Conservation (phyloP, 2,329 filamentous ascomycete genomes). For the Trichoderma sp. region DNA sequence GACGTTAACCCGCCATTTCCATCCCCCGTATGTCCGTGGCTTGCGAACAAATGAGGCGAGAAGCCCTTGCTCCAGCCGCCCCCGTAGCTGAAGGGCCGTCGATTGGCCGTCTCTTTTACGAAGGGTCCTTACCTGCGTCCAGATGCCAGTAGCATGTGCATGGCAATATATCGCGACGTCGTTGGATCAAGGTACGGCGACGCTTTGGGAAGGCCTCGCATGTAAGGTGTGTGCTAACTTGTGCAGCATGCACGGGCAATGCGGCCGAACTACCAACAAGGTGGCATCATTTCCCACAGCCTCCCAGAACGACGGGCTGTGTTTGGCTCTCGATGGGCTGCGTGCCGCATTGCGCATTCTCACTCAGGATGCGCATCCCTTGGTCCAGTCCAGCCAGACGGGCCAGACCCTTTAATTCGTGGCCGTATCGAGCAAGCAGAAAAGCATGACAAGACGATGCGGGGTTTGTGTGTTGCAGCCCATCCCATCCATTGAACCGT, state of each 20-base stretch:
- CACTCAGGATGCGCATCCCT: background rate
- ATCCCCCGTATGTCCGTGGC: background rate
- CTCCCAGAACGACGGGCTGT: background rate
- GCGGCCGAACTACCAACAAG: background rate
- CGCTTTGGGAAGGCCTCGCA: constrained; percentile 7
- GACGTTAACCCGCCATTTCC: constrained; percentile 1
- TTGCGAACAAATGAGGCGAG: background rate
- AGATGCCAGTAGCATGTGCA: background rate
- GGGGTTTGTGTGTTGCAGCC: background rate
- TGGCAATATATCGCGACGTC: background rate
- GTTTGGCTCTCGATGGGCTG: background rate
- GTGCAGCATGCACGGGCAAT: background rate
- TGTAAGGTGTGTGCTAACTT: background rate
- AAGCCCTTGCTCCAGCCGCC: background rate
- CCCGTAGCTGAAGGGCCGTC: background rate
- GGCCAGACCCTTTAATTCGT: background rate
- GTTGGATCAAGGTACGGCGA: background rate
- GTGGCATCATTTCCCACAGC: constrained; percentile 10
- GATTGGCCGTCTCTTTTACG: constrained; percentile 1
- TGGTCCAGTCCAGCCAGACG: background rate
- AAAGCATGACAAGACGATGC: background rate
- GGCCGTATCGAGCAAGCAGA: background rate
- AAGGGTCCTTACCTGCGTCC: background rate
- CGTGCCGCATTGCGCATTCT: background rate
- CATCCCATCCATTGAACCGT: background rate